These are phyloP conservation scores for Colletotrichum sp. DNA, from an alignment of 2,329 filamentous ascomycete species.

Conservation along the genomic window DNA sequence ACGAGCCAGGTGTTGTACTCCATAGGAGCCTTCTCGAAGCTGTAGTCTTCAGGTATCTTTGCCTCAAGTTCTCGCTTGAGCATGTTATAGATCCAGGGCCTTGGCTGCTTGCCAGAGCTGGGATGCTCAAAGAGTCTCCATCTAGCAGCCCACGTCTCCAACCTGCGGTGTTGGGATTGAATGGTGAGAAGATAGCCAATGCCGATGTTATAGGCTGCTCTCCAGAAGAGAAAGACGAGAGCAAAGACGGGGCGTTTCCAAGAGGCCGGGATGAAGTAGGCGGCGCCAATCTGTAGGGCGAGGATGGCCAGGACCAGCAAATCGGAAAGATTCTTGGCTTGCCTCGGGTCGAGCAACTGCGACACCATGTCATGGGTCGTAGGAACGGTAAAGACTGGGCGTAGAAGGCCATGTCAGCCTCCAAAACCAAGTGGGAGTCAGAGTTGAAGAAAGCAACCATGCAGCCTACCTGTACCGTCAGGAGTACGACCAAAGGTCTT, in stretches of 20 bases:
- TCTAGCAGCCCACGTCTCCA: conserved; percentile 88
- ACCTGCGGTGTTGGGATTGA: conserved; percentile 86
- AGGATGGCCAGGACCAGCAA: conserved; percentile 80
- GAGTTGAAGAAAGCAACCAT: not conserved
- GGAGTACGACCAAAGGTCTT: conserved; percentile 93
- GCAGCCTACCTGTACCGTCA: conserved; percentile 81
- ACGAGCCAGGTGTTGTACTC: conserved; percentile 99
- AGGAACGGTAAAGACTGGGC: conserved; percentile 89
- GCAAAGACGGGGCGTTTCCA: conserved; percentile 82
- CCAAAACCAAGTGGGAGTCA: not conserved
- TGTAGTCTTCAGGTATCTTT: conserved; percentile 93
- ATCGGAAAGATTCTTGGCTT: conserved; percentile 95
- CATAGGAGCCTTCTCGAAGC: conserved; percentile 88
- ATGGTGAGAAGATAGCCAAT: conserved; percentile 89
- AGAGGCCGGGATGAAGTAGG: conserved; percentile 73
- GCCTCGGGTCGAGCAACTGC: conserved; percentile 89
- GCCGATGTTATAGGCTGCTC: conserved; percentile 89
- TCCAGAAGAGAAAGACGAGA: conserved; percentile 88
- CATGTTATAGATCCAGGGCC: conserved; percentile 81
- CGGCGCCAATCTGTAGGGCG: conserved; percentile 73
- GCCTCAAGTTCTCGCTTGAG: conserved; percentile 91
- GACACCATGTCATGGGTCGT: conserved; percentile 99
- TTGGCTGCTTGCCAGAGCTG: conserved; percentile 78
- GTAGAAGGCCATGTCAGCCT: not conserved
- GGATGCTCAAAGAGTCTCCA: conserved; percentile 87